Conservation (phyloP, 2,329 filamentous ascomycete species). For the Ophiocordyceps sinensis region DNA sequence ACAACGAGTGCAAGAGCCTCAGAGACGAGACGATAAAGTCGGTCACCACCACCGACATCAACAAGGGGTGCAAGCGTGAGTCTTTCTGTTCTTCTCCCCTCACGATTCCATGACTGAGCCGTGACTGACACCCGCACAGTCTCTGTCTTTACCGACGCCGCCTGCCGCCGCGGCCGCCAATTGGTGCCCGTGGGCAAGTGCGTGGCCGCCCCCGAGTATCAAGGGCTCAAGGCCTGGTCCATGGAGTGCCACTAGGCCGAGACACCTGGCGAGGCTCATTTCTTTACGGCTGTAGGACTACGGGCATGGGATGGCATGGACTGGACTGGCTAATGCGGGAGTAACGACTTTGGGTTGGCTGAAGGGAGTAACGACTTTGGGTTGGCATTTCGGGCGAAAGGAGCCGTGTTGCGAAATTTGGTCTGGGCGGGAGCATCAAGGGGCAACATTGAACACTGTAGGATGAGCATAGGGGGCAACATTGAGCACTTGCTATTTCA, state of each 20-base stretch:
- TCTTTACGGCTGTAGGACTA: not conserved
- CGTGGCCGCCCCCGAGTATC: not conserved
- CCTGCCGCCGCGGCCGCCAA: conserved; percentile 2
- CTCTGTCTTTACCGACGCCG: conserved; percentile 3
- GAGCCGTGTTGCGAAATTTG: too few relatives aligned
- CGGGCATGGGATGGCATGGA: too few relatives aligned
- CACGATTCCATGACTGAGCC: not conserved
- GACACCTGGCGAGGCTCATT: not conserved
- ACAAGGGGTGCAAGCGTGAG: conserved; percentile 7
- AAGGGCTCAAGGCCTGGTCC: conserved; percentile 4
- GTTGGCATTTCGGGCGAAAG: too few relatives aligned
- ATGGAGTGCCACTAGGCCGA: conserved; percentile 2
- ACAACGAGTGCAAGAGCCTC: conserved; percentile 8
- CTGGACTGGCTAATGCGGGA: not conserved
- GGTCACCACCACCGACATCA: conserved; percentile 5
- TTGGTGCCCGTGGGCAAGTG: conserved; percentile 1
- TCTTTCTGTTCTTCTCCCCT: not conserved
- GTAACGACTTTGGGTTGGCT: too few relatives aligned
- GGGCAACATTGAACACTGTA: too few relatives aligned
- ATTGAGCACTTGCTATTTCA: too few relatives aligned
- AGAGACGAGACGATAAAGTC: conserved; percentile 4
- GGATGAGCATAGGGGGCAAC: too few relatives aligned
- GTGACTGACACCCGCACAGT: too few relatives aligned
- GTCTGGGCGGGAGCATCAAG: too few relatives aligned
- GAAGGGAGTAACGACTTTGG: too few relatives aligned